Conservation (phyloP, 345 rosid genomes). For the Garcia nutans region DNA sequence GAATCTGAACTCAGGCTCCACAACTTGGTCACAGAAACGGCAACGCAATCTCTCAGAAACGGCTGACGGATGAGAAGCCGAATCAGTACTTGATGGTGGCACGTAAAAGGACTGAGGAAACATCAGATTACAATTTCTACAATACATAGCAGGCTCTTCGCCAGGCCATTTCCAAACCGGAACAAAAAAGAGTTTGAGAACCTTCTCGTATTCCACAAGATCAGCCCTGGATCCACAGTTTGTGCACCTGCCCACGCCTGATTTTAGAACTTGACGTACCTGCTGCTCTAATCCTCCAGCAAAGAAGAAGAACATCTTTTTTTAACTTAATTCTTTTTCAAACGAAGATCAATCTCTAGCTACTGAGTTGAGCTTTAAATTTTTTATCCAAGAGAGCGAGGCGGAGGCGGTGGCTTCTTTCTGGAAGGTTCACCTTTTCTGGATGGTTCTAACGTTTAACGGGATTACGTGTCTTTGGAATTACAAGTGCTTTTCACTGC, state of each 20-base stretch:
- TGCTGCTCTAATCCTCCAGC: constrained; percentile 86
- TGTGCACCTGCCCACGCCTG: constrained; percentile 66
- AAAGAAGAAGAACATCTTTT: constrained; percentile 80
- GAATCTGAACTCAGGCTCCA: constrained; percentile 65
- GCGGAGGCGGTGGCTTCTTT: neutral
- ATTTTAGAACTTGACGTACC: constrained; percentile 61
- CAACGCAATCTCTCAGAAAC: constrained; percentile 41
- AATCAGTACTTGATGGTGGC: constrained; percentile 16
- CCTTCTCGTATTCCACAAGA: constrained; percentile 83
- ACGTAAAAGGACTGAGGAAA: constrained; percentile 48
- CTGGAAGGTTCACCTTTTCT: too few species aligned
- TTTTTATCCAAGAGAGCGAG: neutral
- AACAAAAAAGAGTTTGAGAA: constrained; percentile 74
- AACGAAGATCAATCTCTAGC: too few species aligned
- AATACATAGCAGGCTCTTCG: constrained; percentile 54
- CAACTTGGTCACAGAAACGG: constrained; percentile 56
- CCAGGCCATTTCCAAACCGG: constrained; percentile 92
- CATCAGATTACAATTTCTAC: constrained; percentile 59
- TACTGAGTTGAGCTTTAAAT: neutral
- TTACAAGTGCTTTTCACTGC: too few species aligned
- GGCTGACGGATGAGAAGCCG: constrained; percentile 19
- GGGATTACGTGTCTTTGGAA: too few species aligned
- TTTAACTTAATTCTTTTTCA: too few species aligned
- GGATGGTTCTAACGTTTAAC: too few species aligned
- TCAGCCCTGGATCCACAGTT: constrained; percentile 72